A percentile compares a stretch with the other conserved stretches of the same genome.
phyloP scores from a whole-genome alignment of 176 grass and related monocot species.

The Microstegium vimineum region DNA sequence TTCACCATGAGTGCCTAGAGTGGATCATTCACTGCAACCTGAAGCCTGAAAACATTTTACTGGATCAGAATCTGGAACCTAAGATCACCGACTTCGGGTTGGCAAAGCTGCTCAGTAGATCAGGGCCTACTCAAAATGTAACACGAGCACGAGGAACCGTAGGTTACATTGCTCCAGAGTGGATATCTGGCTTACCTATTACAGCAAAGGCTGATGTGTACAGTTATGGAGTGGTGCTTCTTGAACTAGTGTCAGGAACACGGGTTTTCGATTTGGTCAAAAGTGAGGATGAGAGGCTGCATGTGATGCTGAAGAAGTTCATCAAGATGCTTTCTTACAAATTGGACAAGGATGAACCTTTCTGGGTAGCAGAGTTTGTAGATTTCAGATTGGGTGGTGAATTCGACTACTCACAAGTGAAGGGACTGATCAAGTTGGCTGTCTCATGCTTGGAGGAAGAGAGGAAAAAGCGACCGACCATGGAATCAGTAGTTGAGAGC shows the following conservation, averaged over 20 bases:
- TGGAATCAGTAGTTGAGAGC: constrained; percentile 44
- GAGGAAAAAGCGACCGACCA: constrained; percentile 36
- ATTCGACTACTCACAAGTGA: constrained; percentile 15
- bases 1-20: constrained; percentile 51
- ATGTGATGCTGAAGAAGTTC: constrained; percentile 27
- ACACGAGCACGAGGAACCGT: constrained; percentile 20
- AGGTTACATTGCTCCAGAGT: constrained; percentile 51
- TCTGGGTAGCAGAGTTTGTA: constrained; percentile 39
- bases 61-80: constrained; percentile 35
- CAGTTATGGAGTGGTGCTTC: constrained; percentile 37
- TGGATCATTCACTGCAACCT: constrained; percentile 51
- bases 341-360: not conserved
- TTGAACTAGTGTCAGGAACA: constrained; percentile 37
- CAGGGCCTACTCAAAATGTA: not conserved
- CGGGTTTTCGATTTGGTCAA: constrained; percentile 19
- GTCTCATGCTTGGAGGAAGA: constrained; percentile 47
- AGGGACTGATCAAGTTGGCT: constrained; percentile 28
- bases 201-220: constrained; percentile 42
- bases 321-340: constrained; percentile 28
- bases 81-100: constrained; percentile 48
- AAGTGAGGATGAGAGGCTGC: constrained; percentile 15
- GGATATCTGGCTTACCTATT: constrained; percentile 34
- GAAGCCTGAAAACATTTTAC: constrained; percentile 43
- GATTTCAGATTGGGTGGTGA: constrained; percentile 32
- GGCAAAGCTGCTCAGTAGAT: constrained; percentile 37